Percentiles rank a stretch among this genome's conserved stretches.
Evolutionary conservation across 2,329 filamentous ascomycete genomes (phyloP).

Genomic region (Epichloe aotearoae): DNA sequence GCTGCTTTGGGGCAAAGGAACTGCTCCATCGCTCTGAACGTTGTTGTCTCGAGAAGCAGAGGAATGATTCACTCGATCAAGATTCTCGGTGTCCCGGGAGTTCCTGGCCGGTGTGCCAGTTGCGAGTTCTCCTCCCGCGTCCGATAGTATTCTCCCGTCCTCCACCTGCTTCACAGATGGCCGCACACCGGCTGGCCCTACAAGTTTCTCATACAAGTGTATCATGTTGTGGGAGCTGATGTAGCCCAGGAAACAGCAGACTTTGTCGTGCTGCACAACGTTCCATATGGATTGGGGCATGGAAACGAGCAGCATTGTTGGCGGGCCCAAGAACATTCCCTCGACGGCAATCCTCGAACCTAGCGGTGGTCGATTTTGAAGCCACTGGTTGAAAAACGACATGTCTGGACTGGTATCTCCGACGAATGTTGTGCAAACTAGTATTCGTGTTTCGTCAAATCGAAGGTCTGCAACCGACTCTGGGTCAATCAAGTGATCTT

Average conservation of each 20-base stretch:
- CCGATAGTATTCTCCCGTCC: constrained; percentile 42
- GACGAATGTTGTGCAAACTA: constrained; percentile 54
- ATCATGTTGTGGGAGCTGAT: constrained; percentile 57
- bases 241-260: constrained; percentile 52
- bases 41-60: constrained; percentile 14
- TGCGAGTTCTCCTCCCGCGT: constrained; percentile 36
- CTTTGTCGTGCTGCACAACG: constrained; percentile 51
- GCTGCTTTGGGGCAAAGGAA: constrained; percentile 15
- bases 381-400: constrained; percentile 53
- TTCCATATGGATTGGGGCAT: constrained; percentile 53
- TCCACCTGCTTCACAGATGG: constrained; percentile 40
- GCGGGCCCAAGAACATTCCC: constrained; percentile 54
- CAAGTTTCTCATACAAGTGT: constrained; percentile 46
- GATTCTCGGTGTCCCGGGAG: constrained; percentile 15
- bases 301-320: constrained; percentile 52
- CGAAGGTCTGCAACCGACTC: constrained; percentile 39
- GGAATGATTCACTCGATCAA: constrained; percentile 13
- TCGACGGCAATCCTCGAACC: constrained; percentile 49
- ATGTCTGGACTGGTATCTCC: constrained; percentile 53
- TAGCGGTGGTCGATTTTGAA: constrained; percentile 43
- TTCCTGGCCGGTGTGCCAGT: constrained; percentile 20
- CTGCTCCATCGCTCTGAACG: constrained; percentile 11
- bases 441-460: constrained; percentile 49
- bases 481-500: constrained; percentile 32
- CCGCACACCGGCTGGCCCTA: constrained; percentile 31